Evolutionary conservation across 2,329 filamentous ascomycete genomes (phyloP).

Genomic region (Rhytidhysteron rufulum): DNA sequence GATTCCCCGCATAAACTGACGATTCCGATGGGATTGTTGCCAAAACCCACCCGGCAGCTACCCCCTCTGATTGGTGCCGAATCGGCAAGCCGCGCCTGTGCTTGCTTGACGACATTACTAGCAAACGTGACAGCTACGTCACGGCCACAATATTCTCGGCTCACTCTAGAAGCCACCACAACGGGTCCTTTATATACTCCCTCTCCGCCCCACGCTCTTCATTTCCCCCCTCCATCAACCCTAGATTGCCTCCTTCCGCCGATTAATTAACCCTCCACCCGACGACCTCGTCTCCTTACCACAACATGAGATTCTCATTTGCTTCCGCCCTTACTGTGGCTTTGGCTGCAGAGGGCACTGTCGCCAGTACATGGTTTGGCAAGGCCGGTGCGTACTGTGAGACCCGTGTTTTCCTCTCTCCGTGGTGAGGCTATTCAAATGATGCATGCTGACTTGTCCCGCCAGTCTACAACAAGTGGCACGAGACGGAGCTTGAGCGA

Average conservation of each 20-base stretch:
- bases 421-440: not conserved
- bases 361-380: constrained; percentile 79
- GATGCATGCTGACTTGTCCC: constrained; percentile 9
- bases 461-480: constrained; percentile 96
- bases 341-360: constrained; percentile 65
- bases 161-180: not conserved
- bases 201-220: not conserved
- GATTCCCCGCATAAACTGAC: constrained; percentile 15
- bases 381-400: constrained; percentile 66
- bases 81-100: not conserved
- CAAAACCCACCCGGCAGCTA: constrained; percentile 9
- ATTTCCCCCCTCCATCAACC: not conserved
- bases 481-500: constrained; percentile 93
- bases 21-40: constrained; percentile 23
- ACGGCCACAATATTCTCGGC: not conserved
- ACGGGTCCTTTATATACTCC: not conserved
- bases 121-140: constrained; percentile 1
- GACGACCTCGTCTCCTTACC: not conserved
- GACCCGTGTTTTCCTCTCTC: not conserved
- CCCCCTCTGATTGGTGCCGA: not conserved
- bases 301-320: constrained; percentile 69
- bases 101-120: not conserved
- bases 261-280: not conserved
- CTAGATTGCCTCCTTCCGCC: constrained; percentile 2
- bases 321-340: constrained; percentile 66